Conservation (phyloP, 148 eudicot genomes). For the Cornus kousa region DNA sequence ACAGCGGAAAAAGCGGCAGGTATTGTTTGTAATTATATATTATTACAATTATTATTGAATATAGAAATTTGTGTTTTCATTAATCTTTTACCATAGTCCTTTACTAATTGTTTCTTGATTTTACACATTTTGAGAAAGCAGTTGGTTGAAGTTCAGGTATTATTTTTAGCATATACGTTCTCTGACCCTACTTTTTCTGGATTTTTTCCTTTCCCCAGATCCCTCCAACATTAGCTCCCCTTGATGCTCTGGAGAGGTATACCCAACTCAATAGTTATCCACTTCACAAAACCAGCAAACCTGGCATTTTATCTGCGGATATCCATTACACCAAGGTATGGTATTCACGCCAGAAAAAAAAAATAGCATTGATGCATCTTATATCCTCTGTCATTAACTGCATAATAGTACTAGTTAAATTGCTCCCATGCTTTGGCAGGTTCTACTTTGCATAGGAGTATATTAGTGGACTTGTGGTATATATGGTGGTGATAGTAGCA, state of each 20-base stretch:
- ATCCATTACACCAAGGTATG: constrained; percentile 71
- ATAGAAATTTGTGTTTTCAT: too few species aligned
- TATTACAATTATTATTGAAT: not conserved
- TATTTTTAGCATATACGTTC: not conserved
- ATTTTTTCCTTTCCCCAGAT: constrained; percentile 38
- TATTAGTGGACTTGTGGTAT: too few species aligned
- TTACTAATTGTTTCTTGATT: not conserved
- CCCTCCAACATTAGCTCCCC: constrained; percentile 74
- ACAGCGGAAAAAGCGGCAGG: constrained; percentile 86
- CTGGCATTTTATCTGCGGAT: constrained; percentile 83
- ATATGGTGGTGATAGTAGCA: too few species aligned
- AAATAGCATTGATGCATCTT: not conserved
- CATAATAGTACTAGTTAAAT: too few species aligned
- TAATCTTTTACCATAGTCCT: not conserved
- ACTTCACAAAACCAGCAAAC: constrained; percentile 87
- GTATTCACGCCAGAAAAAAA: not conserved
- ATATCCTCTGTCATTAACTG: too few species aligned
- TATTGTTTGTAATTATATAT: constrained; percentile 18
- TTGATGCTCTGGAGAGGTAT: constrained; percentile 71
- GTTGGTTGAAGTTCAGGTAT: not conserved
- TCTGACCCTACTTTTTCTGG: not conserved
- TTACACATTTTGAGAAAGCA: not conserved
- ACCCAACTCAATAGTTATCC: constrained; percentile 87
- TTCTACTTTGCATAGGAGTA: too few species aligned
- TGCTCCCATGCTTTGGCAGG: too few species aligned